These are phyloP conservation scores for Panaeolus papilionaceus DNA, from an alignment of 768 basidiomycete genomes.

Conservation along the genomic window DNA sequence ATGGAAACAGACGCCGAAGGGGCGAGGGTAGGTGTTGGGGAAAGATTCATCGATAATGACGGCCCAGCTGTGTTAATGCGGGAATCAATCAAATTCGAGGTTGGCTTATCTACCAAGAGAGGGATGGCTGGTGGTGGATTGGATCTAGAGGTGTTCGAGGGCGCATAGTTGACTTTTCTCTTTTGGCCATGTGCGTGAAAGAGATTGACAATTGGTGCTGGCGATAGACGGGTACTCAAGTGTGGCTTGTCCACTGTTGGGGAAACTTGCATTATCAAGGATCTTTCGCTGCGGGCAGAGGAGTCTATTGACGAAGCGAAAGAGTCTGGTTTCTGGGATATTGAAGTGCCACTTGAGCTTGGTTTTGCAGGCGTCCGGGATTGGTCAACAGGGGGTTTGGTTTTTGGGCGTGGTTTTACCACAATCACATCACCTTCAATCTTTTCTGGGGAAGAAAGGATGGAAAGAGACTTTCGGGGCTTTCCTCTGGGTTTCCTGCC, in stretches of 20 bases:
- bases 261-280: slow-evolving; percentile 31
- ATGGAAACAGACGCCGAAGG: slow-evolving; percentile 1
- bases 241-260: slow-evolving; percentile 36
- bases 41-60: slow-evolving; percentile 10
- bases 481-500: slow-evolving; percentile 2
- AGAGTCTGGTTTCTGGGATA: slow-evolving; percentile 36
- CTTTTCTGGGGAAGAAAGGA: slow-evolving; percentile 1
- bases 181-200: slow-evolving; percentile 45
- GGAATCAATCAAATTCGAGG: background rate
- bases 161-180: slow-evolving; percentile 23
- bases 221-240: slow-evolving; percentile 24
- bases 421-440: slow-evolving; percentile 42
- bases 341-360: slow-evolving; percentile 32
- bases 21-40: slow-evolving; percentile 13
- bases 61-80: background rate
- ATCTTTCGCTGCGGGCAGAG: slow-evolving; percentile 37
- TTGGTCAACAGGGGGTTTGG: slow-evolving; percentile 20
- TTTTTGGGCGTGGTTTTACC: slow-evolving; percentile 28
- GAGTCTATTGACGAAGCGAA: slow-evolving; percentile 58
- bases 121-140: slow-evolving; percentile 8
- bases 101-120: slow-evolving; percentile 18
- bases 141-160: background rate
- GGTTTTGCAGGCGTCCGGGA: slow-evolving; percentile 33
- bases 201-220: slow-evolving; percentile 32
- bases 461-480: background rate